Evolutionary conservation across 2,329 filamentous ascomycete genomes (phyloP).

Genomic region (Juglanconis oblonga): DNA sequence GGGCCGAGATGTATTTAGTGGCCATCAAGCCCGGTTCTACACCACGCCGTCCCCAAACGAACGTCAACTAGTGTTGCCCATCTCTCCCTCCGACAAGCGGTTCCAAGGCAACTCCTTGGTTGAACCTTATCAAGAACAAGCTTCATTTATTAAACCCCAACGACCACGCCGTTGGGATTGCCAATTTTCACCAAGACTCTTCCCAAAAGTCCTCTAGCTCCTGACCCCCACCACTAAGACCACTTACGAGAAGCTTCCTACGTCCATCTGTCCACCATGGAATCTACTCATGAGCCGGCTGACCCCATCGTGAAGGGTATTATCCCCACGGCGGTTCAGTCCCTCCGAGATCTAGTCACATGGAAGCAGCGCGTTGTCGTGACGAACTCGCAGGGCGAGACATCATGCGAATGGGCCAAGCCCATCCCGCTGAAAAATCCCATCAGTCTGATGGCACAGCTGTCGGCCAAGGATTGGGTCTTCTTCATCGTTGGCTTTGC

Average conservation of each 20-base stretch:
- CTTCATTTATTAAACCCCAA: not conserved
- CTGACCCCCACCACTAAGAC: not conserved
- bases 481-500: slow-evolving; percentile 73
- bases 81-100: not conserved
- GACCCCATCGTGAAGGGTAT: slow-evolving; percentile 67
- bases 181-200: not conserved
- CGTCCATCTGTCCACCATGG: slow-evolving; percentile 17
- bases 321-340: slow-evolving; percentile 26
- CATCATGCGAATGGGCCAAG: slow-evolving; percentile 63
- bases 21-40: not conserved
- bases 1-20: not conserved
- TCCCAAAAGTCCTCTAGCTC: not conserved
- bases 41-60: not conserved
- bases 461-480: slow-evolving; percentile 66
- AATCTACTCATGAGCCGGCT: slow-evolving; percentile 46
- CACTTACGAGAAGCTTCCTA: not conserved
- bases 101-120: not conserved
- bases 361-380: slow-evolving; percentile 73
- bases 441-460: slow-evolving; percentile 62
- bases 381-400: slow-evolving; percentile 62
- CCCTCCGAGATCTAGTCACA: slow-evolving; percentile 33
- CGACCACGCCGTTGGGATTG: not conserved
- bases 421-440: slow-evolving; percentile 69
- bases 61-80: not conserved
- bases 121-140: not conserved